Evolutionary conservation across 2,329 filamentous ascomycete genomes (phyloP).

Genomic region (Coniochaeta prunicola): DNA sequence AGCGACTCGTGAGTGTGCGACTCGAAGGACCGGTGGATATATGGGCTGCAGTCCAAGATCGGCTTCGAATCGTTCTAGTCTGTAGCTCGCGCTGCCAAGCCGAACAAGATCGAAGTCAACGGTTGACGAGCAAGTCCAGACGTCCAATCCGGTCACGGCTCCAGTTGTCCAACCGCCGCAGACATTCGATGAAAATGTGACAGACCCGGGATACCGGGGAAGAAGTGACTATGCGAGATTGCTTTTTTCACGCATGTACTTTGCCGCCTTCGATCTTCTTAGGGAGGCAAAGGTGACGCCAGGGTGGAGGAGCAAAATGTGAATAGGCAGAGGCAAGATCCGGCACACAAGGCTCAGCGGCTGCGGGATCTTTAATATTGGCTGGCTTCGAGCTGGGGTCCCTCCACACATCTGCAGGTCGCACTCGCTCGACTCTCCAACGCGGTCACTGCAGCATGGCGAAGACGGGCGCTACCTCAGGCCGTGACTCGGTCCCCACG

Average conservation of each 20-base stretch:
- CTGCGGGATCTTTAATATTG: constrained; percentile 46
- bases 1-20: not conserved
- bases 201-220: not conserved
- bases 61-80: not conserved
- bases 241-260: not conserved
- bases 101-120: not conserved
- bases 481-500: not conserved
- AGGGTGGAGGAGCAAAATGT: constrained; percentile 9
- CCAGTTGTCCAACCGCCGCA: not conserved
- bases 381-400: constrained; percentile 30
- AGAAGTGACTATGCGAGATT: constrained; percentile 2
- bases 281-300: constrained; percentile 3
- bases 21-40: not conserved
- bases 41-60: not conserved
- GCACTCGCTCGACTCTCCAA: constrained; percentile 8
- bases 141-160: not conserved
- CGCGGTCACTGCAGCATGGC: not conserved
- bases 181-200: not conserved
- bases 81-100: not conserved
- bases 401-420: constrained; percentile 32
- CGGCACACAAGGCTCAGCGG: constrained; percentile 28
- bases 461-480: constrained; percentile 11
- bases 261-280: constrained; percentile 1
- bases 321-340: constrained; percentile 9
- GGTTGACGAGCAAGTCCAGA: not conserved